These are phyloP conservation scores for Dactylis glomerata DNA, from an alignment of 176 grass and related monocot genomes.

Conservation along the genomic window DNA sequence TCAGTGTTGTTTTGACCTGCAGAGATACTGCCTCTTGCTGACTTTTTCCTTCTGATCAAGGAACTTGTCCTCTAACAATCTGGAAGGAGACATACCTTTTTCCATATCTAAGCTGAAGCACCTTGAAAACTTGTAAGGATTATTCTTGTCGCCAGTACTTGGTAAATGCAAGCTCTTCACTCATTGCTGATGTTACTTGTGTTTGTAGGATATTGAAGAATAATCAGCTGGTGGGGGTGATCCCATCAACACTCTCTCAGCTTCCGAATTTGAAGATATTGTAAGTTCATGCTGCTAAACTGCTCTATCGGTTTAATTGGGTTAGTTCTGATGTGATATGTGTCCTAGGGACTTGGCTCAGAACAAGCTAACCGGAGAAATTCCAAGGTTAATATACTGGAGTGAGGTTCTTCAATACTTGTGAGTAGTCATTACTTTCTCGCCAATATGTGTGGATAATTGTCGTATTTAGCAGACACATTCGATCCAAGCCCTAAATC, in stretches of 20 bases:
- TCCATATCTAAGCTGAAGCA: conserved; percentile 89
- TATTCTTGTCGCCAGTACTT: neutral
- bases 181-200: neutral
- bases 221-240: conserved; percentile 73
- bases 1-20: neutral
- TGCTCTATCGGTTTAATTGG: neutral
- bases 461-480: too few relatives aligned
- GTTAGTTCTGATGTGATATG: conserved; percentile 2
- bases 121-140: conserved; percentile 66
- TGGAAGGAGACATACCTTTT: conserved; percentile 92
- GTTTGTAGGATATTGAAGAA: conserved; percentile 84
- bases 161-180: neutral
- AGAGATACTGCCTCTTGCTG: neutral
- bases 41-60: conserved; percentile 27
- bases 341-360: conserved; percentile 83
- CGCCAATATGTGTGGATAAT: neutral
- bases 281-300: conserved; percentile 41
- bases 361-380: conserved; percentile 86
- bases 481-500: too few relatives aligned
- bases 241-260: conserved; percentile 92
- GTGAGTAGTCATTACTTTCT: conserved; percentile 45
- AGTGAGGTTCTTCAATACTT: conserved; percentile 96
- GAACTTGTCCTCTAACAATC: conserved; percentile 85
- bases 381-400: conserved; percentile 98
- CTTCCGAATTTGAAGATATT: conserved; percentile 90